A percentile compares a stretch with the other conserved stretches of the same genome.
phyloP scores from a whole-genome alignment of 2,329 filamentous ascomycete genomes.

The Zymoseptoria passerinii region DNA sequence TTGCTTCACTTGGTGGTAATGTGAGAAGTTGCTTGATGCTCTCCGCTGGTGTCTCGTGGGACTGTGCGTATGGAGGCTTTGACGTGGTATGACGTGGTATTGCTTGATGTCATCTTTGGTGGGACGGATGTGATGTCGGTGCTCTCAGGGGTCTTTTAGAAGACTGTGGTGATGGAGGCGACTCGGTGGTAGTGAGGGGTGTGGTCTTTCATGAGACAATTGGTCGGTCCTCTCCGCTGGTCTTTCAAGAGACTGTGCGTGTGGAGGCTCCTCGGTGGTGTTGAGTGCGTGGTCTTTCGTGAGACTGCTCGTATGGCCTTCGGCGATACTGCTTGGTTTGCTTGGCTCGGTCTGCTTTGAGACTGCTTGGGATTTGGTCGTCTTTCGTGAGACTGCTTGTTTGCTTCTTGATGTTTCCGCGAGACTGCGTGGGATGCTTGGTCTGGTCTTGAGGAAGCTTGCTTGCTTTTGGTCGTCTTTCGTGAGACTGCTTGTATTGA shows the following conservation, averaged over 20 bases:
- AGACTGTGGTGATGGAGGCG: not conserved
- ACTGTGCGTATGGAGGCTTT: not conserved
- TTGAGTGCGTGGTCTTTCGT: not conserved
- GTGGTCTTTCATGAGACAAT: not conserved
- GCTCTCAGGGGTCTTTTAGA: not conserved
- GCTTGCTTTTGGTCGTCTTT: not conserved
- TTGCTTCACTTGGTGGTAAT: not conserved
- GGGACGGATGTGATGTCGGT: not conserved
- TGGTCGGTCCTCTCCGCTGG: not conserved
- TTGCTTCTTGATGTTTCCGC: not conserved
- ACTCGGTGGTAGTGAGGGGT: not conserved
- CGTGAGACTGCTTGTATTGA: not conserved
- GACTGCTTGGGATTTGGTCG: not conserved
- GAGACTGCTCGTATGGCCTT: not conserved
- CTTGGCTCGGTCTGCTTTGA: not conserved
- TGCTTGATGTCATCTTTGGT: not conserved
- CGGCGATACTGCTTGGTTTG: not conserved
- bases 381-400: not conserved
- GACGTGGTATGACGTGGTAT: not conserved
- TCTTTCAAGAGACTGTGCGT: not conserved
- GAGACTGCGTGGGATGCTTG: not conserved
- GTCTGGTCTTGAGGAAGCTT: not conserved
- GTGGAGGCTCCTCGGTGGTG: not conserved
- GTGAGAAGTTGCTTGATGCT: not conserved
- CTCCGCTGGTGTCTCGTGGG: not conserved